Percentiles rank a stretch among this genome's conserved stretches.
phyloP scores from a whole-genome alignment of 768 basidiomycete species.

The Mycena latifolia region DNA sequence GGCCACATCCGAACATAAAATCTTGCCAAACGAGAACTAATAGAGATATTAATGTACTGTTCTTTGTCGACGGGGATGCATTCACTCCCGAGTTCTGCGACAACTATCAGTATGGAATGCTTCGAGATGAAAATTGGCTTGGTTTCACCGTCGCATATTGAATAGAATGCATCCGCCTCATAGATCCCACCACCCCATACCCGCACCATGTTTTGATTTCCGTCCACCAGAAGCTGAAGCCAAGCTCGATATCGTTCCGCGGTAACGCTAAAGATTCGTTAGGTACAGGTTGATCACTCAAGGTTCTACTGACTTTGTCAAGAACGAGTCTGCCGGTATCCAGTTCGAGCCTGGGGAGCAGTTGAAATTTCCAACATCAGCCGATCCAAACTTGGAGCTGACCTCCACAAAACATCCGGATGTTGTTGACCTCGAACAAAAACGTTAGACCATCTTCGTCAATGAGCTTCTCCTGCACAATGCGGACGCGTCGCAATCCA shows the following conservation, averaged over 20 bases:
- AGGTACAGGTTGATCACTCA: slow-evolving; percentile 1
- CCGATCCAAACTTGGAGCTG: slow-evolving; percentile 19
- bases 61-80: slow-evolving; percentile 2
- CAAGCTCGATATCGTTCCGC: slow-evolving; percentile 77
- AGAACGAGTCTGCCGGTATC: slow-evolving; percentile 94
- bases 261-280: slow-evolving; percentile 50
- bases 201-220: slow-evolving; percentile 93
- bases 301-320: slow-evolving; percentile 70
- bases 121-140: not conserved
- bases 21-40: slow-evolving; percentile 96
- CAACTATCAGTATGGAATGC: slow-evolving; percentile 1
- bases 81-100: slow-evolving; percentile 74
- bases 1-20: slow-evolving; percentile 97
- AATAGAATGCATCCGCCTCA: not conserved
- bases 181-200: slow-evolving; percentile 84
- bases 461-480: slow-evolving; percentile 85
- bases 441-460: slow-evolving; percentile 87
- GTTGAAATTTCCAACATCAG: not conserved
- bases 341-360: slow-evolving; percentile 78
- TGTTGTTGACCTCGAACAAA: slow-evolving; percentile 92
- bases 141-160: not conserved
- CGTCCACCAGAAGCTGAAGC: slow-evolving; percentile 88
- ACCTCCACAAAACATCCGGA: slow-evolving; percentile 91
- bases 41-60: not conserved
- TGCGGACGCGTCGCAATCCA: slow-evolving; percentile 81